A percentile compares a stretch with the other conserved stretches of the same genome.
These are phyloP conservation scores for Paramecium sexaurelia DNA, from an alignment of 73 alveolate genomes.

Conservation along the genomic window DNA sequence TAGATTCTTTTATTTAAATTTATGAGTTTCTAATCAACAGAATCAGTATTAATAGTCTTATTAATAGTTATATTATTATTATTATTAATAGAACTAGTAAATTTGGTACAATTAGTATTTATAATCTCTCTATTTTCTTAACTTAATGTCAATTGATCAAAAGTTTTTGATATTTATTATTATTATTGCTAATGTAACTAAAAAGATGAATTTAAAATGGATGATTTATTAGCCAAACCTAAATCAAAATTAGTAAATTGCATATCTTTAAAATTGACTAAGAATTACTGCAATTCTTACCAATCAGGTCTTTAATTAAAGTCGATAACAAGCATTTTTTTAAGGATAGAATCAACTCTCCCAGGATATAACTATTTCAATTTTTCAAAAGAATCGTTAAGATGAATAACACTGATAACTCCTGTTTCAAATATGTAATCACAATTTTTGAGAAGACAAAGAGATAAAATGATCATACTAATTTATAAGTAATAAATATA, in stretches of 20 bases:
- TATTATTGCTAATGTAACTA: not conserved
- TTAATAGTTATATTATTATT: not conserved
- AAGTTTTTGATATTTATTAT: not conserved
- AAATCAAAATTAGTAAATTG: not conserved
- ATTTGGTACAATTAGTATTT: not conserved
- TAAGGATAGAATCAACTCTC: conserved; percentile 14
- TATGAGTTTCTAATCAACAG: conserved; percentile 10
- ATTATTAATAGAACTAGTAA: not conserved
- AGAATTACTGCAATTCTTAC: not conserved
- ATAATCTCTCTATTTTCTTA: conserved; percentile 5
- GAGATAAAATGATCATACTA: conserved; percentile 26
- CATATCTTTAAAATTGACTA: not conserved
- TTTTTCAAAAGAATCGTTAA: not conserved
- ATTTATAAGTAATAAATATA: not conserved
- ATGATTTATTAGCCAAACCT: conserved; percentile 8
- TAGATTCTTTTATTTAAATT: conserved; percentile 40
- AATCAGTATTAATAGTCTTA: not conserved
- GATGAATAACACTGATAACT: not conserved
- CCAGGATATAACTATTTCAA: conserved; percentile 1
- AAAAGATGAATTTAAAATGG: not conserved
- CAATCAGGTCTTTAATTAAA: conserved; percentile 56
- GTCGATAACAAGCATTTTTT: conserved; percentile 11
- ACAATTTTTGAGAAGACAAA: not conserved
- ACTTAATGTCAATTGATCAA: not conserved
- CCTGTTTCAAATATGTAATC: not conserved